These are phyloP conservation scores for Sporisorium exsertum DNA, from an alignment of 1,284 basidiomycete genomes.

Conservation along the genomic window DNA sequence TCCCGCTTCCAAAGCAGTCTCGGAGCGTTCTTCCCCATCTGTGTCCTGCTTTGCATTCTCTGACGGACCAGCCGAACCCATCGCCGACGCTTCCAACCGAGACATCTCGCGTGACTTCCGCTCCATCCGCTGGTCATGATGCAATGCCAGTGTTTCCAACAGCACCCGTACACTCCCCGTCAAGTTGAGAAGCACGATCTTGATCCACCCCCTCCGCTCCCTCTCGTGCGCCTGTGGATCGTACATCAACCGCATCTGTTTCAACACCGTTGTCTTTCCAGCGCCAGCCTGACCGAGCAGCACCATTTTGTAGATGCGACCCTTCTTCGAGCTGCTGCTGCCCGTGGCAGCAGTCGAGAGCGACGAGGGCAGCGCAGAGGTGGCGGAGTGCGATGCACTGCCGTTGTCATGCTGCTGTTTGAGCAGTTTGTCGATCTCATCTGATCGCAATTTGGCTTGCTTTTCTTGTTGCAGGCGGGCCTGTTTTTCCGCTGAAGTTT, in stretches of 20 bases:
- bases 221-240: constrained; percentile 47
- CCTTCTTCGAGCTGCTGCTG: constrained; percentile 5
- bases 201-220: constrained; percentile 38
- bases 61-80: background rate
- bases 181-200: constrained; percentile 53
- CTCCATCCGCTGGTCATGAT: constrained; percentile 12
- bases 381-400: too few relatives aligned
- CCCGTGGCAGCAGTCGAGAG: background rate
- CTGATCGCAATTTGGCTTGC: constrained; percentile 29
- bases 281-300: constrained; percentile 53
- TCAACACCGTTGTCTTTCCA: constrained; percentile 57
- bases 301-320: constrained; percentile 32
- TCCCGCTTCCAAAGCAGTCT: constrained; percentile 2
- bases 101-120: constrained; percentile 12
- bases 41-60: background rate
- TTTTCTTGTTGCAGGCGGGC: constrained; percentile 13
- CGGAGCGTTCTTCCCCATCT: background rate
- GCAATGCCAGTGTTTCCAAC: constrained; percentile 29
- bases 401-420: constrained; percentile 6
- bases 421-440: constrained; percentile 40
- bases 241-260: constrained; percentile 61
- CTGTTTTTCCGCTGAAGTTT: constrained; percentile 12
- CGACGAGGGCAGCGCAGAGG: constrained; percentile 1
- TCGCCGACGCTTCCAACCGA: too few relatives aligned
- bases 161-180: constrained; percentile 30